phyloP scores from a whole-genome alignment of 164 flowering plant genomes.

The Nelumbo lutea region DNA sequence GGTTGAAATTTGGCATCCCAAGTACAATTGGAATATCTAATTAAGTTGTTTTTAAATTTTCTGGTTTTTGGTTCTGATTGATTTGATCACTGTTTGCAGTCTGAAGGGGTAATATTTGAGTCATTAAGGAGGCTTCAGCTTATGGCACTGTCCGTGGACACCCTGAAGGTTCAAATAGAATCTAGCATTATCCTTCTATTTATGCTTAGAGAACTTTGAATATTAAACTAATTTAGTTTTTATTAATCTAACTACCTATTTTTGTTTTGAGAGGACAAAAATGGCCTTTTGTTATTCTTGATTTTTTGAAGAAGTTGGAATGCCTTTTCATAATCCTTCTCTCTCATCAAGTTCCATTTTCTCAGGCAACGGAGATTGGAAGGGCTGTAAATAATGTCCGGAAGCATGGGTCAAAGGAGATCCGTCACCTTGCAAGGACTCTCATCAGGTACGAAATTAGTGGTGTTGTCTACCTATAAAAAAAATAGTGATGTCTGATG shows the following conservation, averaged over 20 bases:
- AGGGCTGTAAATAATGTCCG: conserved; percentile 63
- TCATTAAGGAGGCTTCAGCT: conserved; percentile 55
- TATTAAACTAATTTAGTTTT: neutral
- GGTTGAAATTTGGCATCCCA: neutral
- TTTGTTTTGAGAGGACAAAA: too few species aligned
- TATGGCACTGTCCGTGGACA: conserved; percentile 48
- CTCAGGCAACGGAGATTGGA: conserved; percentile 75
- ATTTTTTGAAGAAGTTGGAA: neutral
- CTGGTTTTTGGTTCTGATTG: neutral
- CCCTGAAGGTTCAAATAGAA: conserved; percentile 52
- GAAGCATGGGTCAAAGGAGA: conserved; percentile 42
- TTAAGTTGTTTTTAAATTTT: neutral
- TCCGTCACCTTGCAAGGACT: conserved; percentile 38
- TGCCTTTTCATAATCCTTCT: neutral
- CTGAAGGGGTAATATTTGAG: conserved; percentile 42
- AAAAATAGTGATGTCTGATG: too few species aligned
- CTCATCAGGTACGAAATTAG: conserved; percentile 37
- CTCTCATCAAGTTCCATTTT: neutral
- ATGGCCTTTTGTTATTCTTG: neutral
- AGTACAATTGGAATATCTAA: neutral
- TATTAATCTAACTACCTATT: too few species aligned
- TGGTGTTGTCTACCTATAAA: neutral
- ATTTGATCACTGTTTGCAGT: conserved; percentile 28
- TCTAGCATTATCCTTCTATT: conserved; percentile 28
- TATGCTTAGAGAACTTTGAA: neutral